Evolutionary conservation across 1,284 basidiomycete genomes (phyloP).

Genomic region (Ustilago cynodontis): DNA sequence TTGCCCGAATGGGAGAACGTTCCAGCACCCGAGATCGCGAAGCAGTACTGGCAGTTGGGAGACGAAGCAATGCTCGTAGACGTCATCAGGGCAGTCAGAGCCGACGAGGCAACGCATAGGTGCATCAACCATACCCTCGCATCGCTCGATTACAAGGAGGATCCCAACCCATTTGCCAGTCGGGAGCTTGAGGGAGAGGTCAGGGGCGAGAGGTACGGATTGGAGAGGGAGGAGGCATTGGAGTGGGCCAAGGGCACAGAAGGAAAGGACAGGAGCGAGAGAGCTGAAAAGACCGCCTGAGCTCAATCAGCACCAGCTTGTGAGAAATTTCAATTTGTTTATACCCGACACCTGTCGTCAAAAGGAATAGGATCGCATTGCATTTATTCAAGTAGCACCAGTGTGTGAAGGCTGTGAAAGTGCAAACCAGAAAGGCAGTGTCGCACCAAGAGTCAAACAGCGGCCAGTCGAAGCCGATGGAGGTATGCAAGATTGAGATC

Average conservation of each 20-base stretch:
- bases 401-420: background rate
- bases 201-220: slow-evolving; percentile 45
- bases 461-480: too few species aligned
- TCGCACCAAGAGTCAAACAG: background rate
- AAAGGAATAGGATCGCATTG: background rate
- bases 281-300: slow-evolving; percentile 40
- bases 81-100: slow-evolving; percentile 88
- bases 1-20: slow-evolving; percentile 82
- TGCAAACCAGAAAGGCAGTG: background rate
- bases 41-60: slow-evolving; percentile 85
- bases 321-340: background rate
- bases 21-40: slow-evolving; percentile 88
- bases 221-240: slow-evolving; percentile 58
- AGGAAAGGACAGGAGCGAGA: slow-evolving; percentile 9
- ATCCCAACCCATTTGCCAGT: slow-evolving; percentile 58
- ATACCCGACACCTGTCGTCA: background rate
- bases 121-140: slow-evolving; percentile 63
- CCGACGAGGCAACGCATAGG: slow-evolving; percentile 78
- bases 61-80: slow-evolving; percentile 82
- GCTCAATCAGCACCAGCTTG: background rate
- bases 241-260: slow-evolving; percentile 40
- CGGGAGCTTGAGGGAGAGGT: slow-evolving; percentile 45
- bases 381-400: background rate
- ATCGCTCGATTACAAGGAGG: slow-evolving; percentile 36
- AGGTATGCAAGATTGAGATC: too few species aligned